Base-by-base conservation (phyloP, 116 monocot species). In the Zostera marina region DNA sequence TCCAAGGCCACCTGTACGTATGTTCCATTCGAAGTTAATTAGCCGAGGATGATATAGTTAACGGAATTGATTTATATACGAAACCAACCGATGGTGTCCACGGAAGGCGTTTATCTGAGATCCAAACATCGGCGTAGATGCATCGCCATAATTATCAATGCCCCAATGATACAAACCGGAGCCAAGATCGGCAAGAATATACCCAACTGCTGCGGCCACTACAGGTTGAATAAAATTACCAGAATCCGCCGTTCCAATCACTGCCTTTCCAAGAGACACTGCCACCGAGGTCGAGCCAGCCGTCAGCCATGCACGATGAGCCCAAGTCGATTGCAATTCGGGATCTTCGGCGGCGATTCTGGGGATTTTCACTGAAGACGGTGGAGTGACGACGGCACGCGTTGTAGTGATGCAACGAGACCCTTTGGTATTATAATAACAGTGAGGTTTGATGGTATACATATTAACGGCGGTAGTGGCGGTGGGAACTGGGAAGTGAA, bases 51-150 rank as follows among this genome's bases (percentile, higher is more conserved):
- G n/a, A n/a, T n/a, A n/a, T n/a, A n/a, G n/a, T n/a, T n/a, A n/a
- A n/a, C n/a, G n/a, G n/a, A n/a, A n/a, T n/a, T n/a, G n/a, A n/a
- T n/a, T 22, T 19, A 42, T 11, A 9, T 9, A 40, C 16, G 19
- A 42, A 41, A 11, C 16, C 6, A 42, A 59, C 59, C 59, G 65
- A 74, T 92, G 92, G 71, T 92, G 92, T 44, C 87, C 92, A 58
- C 81, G 92, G 78, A 92, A 92, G n/a, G 80, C 83, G 3, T 75
- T 78, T 53, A 92, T 80, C 55, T 92, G 92, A n/a, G 80, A 5
- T 56, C 92, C 87, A 67, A 86, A 72, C 9, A 83, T 15, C 14
- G 86, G 86, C 0, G 92, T 86, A 8, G 80, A 68, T 20, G 78
- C 22, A 56, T 53, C 55, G 21, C 92, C 92, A 70, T 92, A 92